Conservation (phyloP, 1,284 basidiomycete genomes). For the Lentinula novae-zelandiae region DNA sequence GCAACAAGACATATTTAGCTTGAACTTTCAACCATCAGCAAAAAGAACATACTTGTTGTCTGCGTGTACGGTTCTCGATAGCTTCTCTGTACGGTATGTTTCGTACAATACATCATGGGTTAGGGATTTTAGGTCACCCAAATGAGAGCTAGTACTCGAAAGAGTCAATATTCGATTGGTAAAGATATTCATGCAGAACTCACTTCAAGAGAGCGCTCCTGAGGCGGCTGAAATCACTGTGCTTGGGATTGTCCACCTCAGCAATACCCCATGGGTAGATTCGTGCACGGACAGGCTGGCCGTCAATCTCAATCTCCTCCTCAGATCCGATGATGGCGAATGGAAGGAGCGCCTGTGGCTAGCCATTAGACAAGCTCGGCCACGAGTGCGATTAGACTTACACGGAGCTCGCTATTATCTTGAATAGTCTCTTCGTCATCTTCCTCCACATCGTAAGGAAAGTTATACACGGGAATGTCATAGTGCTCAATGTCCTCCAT, state of each 20-base stretch:
- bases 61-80: constrained; percentile 89
- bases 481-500: constrained; percentile 99
- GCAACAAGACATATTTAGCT: constrained; percentile 18
- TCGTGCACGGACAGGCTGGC: constrained; percentile 87
- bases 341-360: constrained; percentile 74
- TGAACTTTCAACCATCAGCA: constrained; percentile 6
- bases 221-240: constrained; percentile 95
- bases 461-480: constrained; percentile 98
- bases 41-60: constrained; percentile 64
- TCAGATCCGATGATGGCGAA: constrained; percentile 98
- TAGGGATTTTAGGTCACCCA: constrained; percentile 91
- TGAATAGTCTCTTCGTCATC: constrained; percentile 99
- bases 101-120: constrained; percentile 95
- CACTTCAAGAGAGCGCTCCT: constrained; percentile 88
- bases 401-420: constrained; percentile 93
- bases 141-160: constrained; percentile 70
- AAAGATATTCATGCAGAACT: constrained; percentile 18
- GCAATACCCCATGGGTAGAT: constrained; percentile 98
- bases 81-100: constrained; percentile 98
- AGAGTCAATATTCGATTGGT: background rate
- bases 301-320: constrained; percentile 92
- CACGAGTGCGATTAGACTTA: constrained; percentile 30
- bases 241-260: constrained; percentile 98
- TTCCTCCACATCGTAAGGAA: constrained; percentile 98
- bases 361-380: constrained; percentile 7